Percentiles rank a stretch among this genome's conserved stretches.
Conservation (phyloP, 2,329 filamentous ascomycete species). For the Penicillium sp. region DNA sequence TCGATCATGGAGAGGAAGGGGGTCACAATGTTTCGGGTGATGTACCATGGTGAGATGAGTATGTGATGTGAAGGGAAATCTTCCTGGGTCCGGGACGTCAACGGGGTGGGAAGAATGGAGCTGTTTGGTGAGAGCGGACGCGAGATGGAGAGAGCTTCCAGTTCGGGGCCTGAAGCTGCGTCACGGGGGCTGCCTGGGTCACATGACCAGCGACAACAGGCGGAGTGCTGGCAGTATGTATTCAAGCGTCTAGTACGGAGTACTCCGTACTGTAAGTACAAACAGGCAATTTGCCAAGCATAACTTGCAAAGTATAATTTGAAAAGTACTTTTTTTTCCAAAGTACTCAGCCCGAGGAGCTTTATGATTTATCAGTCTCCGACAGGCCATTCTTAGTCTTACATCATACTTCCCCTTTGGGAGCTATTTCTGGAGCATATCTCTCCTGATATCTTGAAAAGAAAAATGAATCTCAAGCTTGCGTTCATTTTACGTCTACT, state of each 20-base stretch:
- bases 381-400: neutral
- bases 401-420: neutral
- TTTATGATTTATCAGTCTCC: neutral
- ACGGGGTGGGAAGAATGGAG: conserved; percentile 9
- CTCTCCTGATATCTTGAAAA: neutral
- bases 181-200: conserved; percentile 37
- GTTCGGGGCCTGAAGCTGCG: conserved; percentile 27
- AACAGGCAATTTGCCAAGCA: neutral
- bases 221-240: neutral
- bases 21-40: neutral
- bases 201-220: conserved; percentile 13
- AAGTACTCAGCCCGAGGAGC: neutral
- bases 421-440: neutral
- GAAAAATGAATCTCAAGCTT: neutral
- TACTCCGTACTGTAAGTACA: neutral
- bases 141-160: conserved; percentile 17
- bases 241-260: no score
- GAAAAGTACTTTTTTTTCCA: neutral
- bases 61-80: conserved; percentile 6
- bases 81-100: conserved; percentile 8
- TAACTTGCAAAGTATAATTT: neutral
- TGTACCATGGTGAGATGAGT: conserved; percentile 22
- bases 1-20: neutral
- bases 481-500: neutral
- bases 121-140: conserved; percentile 29